Evolutionary conservation across 208 protist species (phyloP), one percentile per base, ranked within the genome.

Genomic region (Trypanosoma caninum): DNA sequence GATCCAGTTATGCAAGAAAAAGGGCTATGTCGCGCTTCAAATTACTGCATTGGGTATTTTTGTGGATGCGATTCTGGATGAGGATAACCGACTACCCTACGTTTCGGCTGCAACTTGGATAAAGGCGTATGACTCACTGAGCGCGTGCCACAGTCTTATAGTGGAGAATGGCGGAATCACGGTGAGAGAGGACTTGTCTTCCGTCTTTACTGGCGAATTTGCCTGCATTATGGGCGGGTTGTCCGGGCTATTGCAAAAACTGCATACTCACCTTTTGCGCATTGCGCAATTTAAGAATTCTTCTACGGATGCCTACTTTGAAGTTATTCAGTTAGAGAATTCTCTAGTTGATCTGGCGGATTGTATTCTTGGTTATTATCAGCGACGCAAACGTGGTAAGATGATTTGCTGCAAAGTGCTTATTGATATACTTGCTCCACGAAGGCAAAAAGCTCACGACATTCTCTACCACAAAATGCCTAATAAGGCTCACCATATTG

Each of bases 321-420:
- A 72, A 46, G 53, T 90, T 14, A 74, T 84, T 46, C 55, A 74
- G 22, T 72, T 74, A 40, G 82, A 94, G 59, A 91, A 94, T 59
- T 53, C 69, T 9, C 73, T 94, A 42, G 82, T 78, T 22, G 78
- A 74, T 34, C 57, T 94, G 13, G 62, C 78, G 13, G 84, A 91
- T 41, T 34, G 57, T 20, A 51, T 82, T 23, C 61, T 91, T 46
- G 74, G 67, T 37, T 90, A 84, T 71, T 91, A 91, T 59, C 64
- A 74, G 41, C 45, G 68, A 46, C 59, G 67, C 33, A 70, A 40
- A 20, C 63, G 66, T 35, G 67, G 55, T 30, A 70, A 71, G 30
- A 57, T 65, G 37, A 60, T 72, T 54, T 91, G 82, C 63, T 78
- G 74, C 54, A 35, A 66, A 33, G 65, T 91, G 33, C 77, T 94